phyloP scores from a whole-genome alignment of 169 alveolate species.

The Plasmodium vinckei region DNA sequence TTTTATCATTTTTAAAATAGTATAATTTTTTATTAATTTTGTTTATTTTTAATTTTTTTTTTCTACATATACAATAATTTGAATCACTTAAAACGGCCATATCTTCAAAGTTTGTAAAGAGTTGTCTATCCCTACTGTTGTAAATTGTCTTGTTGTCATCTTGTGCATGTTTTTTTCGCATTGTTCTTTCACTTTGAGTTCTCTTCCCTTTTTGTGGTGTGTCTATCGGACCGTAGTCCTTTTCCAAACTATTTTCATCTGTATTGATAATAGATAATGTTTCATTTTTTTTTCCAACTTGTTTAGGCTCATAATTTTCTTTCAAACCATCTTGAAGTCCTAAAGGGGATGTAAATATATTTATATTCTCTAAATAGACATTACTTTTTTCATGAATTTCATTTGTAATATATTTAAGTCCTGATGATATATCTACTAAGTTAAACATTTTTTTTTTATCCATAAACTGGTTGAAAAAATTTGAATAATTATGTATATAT shows the following conservation, averaged over 20 bases:
- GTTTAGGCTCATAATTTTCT: too few species aligned
- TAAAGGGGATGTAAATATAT: too few species aligned
- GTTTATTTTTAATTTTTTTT: conserved; percentile 18
- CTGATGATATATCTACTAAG: not conserved
- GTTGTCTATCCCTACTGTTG: not conserved
- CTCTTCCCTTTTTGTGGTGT: not conserved
- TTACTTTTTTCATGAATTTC: not conserved
- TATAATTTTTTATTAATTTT: conserved; percentile 21
- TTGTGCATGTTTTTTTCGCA: not conserved
- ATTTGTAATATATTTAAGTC: not conserved
- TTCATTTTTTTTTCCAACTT: not conserved
- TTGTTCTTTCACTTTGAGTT: not conserved
- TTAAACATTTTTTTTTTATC: not conserved
- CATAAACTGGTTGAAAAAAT: conserved; percentile 34
- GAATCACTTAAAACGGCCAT: conserved; percentile 20
- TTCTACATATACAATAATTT: conserved; percentile 18
- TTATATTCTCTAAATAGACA: not conserved
- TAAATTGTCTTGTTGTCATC: not conserved
- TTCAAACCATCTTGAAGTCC: too few species aligned
- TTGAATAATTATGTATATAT: conserved; percentile 37
- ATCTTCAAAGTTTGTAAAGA: not conserved
- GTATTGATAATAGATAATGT: not conserved
- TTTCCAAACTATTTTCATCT: not conserved
- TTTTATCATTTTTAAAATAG: conserved; percentile 3
- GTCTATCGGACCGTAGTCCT: not conserved